A percentile compares a stretch with the other conserved stretches of the same genome.
Evolutionary conservation across 257 asterid species (phyloP).

Genomic region (Hygrophila difformis): DNA sequence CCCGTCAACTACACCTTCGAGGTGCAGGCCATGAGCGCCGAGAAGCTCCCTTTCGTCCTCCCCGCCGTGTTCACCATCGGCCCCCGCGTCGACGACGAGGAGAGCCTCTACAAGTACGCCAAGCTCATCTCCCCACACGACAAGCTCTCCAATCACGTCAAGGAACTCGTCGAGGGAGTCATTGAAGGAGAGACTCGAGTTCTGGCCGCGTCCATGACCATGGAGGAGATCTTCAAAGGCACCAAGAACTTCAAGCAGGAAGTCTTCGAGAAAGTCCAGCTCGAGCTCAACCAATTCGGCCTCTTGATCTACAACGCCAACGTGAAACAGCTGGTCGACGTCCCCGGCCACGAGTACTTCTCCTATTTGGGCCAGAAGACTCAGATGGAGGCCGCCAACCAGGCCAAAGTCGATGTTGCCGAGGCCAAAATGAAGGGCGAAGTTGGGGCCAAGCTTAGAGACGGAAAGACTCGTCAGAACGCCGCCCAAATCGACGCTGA

Average conservation of each 20-base stretch:
- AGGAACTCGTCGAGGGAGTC: slow-evolving; percentile 55
- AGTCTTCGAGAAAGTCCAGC: slow-evolving; percentile 60
- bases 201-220: slow-evolving; percentile 64
- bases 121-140: slow-evolving; percentile 58
- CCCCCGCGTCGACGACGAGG: slow-evolving; percentile 35
- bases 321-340: slow-evolving; percentile 65
- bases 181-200: slow-evolving; percentile 75
- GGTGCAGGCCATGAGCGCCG: slow-evolving; percentile 77
- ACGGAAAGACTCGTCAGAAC: slow-evolving; percentile 46
- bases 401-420: slow-evolving; percentile 46
- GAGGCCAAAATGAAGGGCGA: slow-evolving; percentile 73
- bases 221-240: slow-evolving; percentile 53
- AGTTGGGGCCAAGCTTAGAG: slow-evolving; percentile 40
- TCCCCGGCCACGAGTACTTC: slow-evolving; percentile 60
- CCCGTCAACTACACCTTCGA: slow-evolving; percentile 70
- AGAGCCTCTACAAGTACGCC: slow-evolving; percentile 44
- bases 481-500: slow-evolving; percentile 61
- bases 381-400: slow-evolving; percentile 67
- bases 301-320: slow-evolving; percentile 58
- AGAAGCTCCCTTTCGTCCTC: slow-evolving; percentile 60
- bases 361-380: slow-evolving; percentile 60
- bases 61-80: slow-evolving; percentile 77
- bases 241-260: slow-evolving; percentile 54
- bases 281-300: slow-evolving; percentile 56
- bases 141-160: slow-evolving; percentile 47